A percentile compares a stretch with the other conserved stretches of the same genome.
phyloP scores from a whole-genome alignment of 2,329 filamentous ascomycete species.

The Fusarium haematococcum region DNA sequence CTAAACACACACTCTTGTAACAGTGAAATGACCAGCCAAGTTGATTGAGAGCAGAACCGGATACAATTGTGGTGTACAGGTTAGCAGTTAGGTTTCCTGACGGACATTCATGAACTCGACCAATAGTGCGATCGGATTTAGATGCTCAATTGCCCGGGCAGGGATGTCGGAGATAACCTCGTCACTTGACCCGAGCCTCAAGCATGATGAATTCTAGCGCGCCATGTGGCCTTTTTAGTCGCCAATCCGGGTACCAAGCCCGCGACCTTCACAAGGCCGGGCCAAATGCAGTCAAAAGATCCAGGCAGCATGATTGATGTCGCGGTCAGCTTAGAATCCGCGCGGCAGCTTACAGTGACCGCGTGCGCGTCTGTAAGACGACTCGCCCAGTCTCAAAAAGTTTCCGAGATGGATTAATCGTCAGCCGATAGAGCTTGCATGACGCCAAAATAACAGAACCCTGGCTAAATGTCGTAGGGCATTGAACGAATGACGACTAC shows the following conservation, averaged over 20 bases:
- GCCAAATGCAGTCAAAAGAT: not conserved
- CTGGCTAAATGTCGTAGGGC: not conserved
- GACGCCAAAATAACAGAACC: not conserved
- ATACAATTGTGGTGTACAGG: not conserved
- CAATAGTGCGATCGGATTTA: not conserved
- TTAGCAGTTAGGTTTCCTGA: not conserved
- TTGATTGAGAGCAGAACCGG: not conserved
- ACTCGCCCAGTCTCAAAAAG: not conserved
- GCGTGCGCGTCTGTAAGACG: not conserved
- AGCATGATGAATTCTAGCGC: not conserved
- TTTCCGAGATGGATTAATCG: not conserved
- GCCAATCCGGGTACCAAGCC: not conserved
- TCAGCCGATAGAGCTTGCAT: not conserved
- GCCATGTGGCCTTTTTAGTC: not conserved
- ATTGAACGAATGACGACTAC: not conserved
- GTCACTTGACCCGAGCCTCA: not conserved
- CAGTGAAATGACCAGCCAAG: too few species aligned
- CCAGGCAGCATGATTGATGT: not conserved
- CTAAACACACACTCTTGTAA: too few species aligned
- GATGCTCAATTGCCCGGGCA: not conserved
- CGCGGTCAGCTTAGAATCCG: not conserved
- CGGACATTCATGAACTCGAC: not conserved
- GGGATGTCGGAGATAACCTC: not conserved
- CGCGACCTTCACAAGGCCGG: not conserved
- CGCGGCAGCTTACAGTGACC: not conserved